Conservation (phyloP, 192 early-diverging fungal genomes). For the Podila clonocystis region DNA sequence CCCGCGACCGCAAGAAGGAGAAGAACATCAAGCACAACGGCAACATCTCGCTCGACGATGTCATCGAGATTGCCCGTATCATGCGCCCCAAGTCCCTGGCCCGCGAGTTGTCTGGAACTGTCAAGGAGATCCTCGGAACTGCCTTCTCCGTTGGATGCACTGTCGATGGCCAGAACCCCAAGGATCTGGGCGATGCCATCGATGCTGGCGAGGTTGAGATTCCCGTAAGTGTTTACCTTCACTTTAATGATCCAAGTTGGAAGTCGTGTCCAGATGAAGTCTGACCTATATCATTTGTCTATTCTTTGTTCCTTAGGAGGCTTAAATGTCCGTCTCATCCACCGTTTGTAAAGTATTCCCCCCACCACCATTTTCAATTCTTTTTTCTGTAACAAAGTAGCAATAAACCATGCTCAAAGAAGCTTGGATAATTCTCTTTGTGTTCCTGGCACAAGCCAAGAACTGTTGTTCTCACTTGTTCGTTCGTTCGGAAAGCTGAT, state of each 20-base stretch:
- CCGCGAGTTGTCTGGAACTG: conserved; percentile 93
- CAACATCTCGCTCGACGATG: conserved; percentile 93
- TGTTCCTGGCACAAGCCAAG: too few species aligned
- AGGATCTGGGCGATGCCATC: conserved; percentile 87
- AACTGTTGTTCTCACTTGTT: too few species aligned
- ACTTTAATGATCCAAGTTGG: neutral
- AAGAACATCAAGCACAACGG: conserved; percentile 99
- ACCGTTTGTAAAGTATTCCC: too few species aligned
- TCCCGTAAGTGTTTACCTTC: conserved; percentile 30
- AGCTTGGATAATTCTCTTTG: conserved; percentile 54
- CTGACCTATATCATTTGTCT: neutral
- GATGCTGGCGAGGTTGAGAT: conserved; percentile 85
- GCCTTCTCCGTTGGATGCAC: conserved; percentile 97
- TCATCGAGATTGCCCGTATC: conserved; percentile 95
- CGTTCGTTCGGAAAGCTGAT: too few species aligned
- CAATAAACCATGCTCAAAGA: conserved; percentile 53
- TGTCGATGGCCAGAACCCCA: conserved; percentile 94
- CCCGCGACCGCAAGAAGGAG: conserved; percentile 99
- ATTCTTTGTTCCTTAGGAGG: conserved; percentile 31
- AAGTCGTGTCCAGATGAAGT: too few species aligned
- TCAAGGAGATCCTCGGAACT: conserved; percentile 97
- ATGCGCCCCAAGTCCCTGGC: conserved; percentile 96
- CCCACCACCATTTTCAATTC: neutral
- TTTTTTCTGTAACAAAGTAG: conserved; percentile 48
- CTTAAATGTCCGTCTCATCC: conserved; percentile 19